Evolutionary conservation across 176 grass and related monocot genomes (phyloP), one percentile per base, ranked within the genome.

Genomic region (Oryza nivara): DNA sequence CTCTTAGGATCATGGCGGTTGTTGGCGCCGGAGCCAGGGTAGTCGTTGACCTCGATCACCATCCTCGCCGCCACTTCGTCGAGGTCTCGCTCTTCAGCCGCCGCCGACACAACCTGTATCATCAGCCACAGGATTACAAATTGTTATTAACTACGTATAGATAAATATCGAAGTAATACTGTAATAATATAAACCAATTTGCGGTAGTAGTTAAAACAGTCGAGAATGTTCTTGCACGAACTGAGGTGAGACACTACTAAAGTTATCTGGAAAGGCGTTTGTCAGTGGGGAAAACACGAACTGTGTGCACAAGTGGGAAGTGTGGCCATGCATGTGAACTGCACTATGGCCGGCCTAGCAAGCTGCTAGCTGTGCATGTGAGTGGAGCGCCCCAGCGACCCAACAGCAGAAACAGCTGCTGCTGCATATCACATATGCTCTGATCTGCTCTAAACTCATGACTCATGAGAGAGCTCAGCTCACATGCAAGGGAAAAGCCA

Each of bases 11-110:
- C 93, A 20, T 96, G 93, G 34, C 91, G 91, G 45, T 88, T 89
- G 70, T 93, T 96, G 46, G 93, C 93, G n/a, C 93, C 89, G 11
- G 91, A 96, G 6, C 93, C 91, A 25, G 91, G 93, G 76, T 96
- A 96, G 65, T 96, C 93, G 67, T 96, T 93, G 41, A 91, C 51
- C 83, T 93, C 93, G 72, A 96, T 89, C 73, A 40, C 83, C 88
- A 92, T 96, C 80, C 93, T 88, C 40, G 77, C 79, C 60, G 70
- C 86, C 77, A 65, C 79, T 52, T 69, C 90, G 23, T 72, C 84
- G 22, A 78, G 46, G 83, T 49, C 80, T 65, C n/a, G 4, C 49
- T 22, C 85, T 26, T 83, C 67, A 7, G 70, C 74, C 10, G 1
- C 5, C 1, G 22, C 17, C 23, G 47, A 25, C 11, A 9, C 72